Conservation (phyloP, 2,329 filamentous ascomycete species). For the Hypomyces perniciosus region DNA sequence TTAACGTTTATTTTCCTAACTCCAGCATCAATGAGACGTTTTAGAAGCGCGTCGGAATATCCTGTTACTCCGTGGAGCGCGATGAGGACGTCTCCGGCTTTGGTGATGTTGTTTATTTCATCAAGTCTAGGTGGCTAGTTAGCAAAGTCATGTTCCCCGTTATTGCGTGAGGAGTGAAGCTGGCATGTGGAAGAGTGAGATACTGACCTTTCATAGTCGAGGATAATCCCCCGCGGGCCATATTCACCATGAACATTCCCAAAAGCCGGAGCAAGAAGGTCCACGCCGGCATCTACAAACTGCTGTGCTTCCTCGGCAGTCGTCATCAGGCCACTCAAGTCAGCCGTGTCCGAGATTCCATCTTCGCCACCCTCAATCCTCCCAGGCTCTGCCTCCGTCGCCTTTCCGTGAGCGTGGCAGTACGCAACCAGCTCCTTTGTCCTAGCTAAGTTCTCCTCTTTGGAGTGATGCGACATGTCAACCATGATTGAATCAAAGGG, state of each 20-base stretch:
- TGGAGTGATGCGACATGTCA: conserved; percentile 68
- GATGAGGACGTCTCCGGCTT: conserved; percentile 15
- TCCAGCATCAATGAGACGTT: conserved; percentile 38
- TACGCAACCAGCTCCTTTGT: conserved; percentile 56
- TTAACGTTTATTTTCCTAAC: conserved; percentile 47
- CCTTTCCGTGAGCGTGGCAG: conserved; percentile 57
- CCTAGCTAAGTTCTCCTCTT: conserved; percentile 61
- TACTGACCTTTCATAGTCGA: conserved; percentile 8
- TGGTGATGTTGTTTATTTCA: conserved; percentile 4
- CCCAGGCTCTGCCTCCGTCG: conserved; percentile 63
- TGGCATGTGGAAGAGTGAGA: neutral
- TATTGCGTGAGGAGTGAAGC: neutral
- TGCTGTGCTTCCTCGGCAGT: conserved; percentile 63
- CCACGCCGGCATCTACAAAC: conserved; percentile 64
- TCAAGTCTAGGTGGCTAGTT: conserved; percentile 18
- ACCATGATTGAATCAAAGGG: conserved; percentile 70
- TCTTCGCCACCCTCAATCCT: conserved; percentile 61
- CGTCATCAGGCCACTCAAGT: conserved; percentile 48
- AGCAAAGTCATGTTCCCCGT: neutral
- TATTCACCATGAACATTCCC: conserved; percentile 73
- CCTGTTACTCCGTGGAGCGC: conserved; percentile 46
- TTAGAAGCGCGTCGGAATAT: conserved; percentile 37
- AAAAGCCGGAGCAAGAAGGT: conserved; percentile 68
- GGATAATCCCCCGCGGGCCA: conserved; percentile 33
- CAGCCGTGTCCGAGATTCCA: conserved; percentile 44